Evolutionary conservation across 176 grass and related monocot genomes (phyloP).

Genomic region (Themeda triandra): DNA sequence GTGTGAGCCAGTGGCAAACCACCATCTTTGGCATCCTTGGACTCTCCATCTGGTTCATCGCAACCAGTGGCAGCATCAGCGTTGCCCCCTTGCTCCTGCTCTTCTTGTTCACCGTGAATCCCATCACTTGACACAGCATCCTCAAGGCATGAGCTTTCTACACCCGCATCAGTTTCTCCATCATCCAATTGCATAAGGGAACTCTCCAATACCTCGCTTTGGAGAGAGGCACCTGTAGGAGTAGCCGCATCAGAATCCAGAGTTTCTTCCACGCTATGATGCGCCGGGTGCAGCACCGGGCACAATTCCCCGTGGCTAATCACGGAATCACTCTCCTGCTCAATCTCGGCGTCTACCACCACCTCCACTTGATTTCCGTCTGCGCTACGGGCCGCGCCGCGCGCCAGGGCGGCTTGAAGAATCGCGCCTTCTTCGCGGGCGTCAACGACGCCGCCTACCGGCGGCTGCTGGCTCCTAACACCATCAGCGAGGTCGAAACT

Average conservation of each 20-base stretch:
- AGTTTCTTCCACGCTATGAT: background rate
- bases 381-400: background rate
- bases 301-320: background rate
- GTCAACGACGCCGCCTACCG: background rate
- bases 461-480: background rate
- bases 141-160: background rate
- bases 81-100: background rate
- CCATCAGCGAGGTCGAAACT: background rate
- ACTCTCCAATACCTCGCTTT: conserved; percentile 3
- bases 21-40: conserved; percentile 5
- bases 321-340: background rate
- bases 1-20: conserved; percentile 10
- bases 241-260: background rate
- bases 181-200: background rate
- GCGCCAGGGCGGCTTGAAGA: background rate
- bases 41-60: background rate
- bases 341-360: background rate
- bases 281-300: background rate
- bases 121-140: background rate
- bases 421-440: background rate
- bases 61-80: background rate
- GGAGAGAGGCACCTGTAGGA: background rate
- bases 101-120: background rate
- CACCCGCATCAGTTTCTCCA: background rate
- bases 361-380: background rate